phyloP scores from a whole-genome alignment of 2,329 filamentous ascomycete species.

The Trichoderma sp. region DNA sequence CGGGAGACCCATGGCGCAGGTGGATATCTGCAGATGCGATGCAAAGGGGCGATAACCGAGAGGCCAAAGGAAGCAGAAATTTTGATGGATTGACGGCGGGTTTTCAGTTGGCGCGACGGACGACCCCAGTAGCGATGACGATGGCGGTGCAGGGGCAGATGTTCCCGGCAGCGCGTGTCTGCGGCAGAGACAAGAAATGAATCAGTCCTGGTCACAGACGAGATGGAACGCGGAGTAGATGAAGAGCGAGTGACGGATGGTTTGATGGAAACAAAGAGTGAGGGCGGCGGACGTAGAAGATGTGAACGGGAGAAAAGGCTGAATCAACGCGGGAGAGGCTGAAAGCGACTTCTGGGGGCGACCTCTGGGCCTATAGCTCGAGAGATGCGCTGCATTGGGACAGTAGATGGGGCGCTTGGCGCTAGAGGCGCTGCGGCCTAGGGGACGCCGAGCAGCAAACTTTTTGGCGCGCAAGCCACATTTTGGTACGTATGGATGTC shows the following conservation, averaged over 20 bases:
- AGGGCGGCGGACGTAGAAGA: neutral
- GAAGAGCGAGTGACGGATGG: conserved; percentile 7
- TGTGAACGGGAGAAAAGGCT: conserved; percentile 7
- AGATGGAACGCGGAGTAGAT: neutral
- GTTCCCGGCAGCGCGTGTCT: neutral
- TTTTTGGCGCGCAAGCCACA: neutral
- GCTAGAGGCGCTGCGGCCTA: neutral
- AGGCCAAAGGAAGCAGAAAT: neutral
- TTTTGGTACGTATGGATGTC: neutral
- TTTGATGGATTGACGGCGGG: neutral
- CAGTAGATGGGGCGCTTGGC: neutral
- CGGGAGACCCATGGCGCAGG: conserved; percentile 28
- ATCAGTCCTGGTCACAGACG: neutral
- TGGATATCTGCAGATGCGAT: neutral
- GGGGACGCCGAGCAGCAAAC: neutral
- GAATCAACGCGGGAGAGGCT: conserved; percentile 19
- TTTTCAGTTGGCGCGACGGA: neutral
- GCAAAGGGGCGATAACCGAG: conserved; percentile 12
- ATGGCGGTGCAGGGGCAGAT: neutral
- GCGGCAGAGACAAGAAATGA: neutral
- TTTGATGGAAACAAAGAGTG: conserved; percentile 8
- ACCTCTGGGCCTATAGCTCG: neutral
- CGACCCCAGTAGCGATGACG: neutral
- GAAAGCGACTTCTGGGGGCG: neutral
- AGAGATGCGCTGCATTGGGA: neutral